phyloP scores from a whole-genome alignment of 441 rosid genomes.

The Aleurites moluccanus region DNA sequence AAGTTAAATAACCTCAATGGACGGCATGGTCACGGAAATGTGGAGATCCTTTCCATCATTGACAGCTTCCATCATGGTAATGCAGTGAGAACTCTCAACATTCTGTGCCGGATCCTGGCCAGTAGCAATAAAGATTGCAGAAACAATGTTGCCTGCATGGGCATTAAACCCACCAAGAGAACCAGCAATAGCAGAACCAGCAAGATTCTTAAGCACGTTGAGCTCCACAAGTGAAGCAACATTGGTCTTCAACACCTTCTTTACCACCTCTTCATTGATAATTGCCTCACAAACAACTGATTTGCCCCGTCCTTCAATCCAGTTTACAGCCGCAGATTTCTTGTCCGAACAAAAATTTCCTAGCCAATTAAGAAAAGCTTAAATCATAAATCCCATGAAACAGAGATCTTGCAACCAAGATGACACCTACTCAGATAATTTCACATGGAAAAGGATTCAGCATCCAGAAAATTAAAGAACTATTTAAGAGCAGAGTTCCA shows the following conservation, averaged over 20 bases:
- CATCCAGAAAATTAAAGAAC: background rate
- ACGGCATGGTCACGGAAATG: constrained; percentile 86
- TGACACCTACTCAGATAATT: background rate
- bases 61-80: constrained; percentile 93
- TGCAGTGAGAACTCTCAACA: constrained; percentile 90
- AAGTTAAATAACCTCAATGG: constrained; percentile 58
- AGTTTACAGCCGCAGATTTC: constrained; percentile 90
- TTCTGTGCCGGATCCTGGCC: constrained; percentile 99
- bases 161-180: constrained; percentile 95
- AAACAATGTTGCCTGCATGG: constrained; percentile 86
- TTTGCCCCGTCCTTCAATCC: constrained; percentile 94
- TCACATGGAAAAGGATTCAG: background rate
- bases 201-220: constrained; percentile 86
- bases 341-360: constrained; percentile 90
- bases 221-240: constrained; percentile 81
- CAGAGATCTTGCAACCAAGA: background rate
- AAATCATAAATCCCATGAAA: background rate
- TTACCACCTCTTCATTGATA: constrained; percentile 72
- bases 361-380: constrained; percentile 19
- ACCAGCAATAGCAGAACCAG: constrained; percentile 89
- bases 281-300: constrained; percentile 88
- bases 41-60: constrained; percentile 82
- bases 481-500: background rate
- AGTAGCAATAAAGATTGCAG: constrained; percentile 85
- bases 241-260: constrained; percentile 67